Evolutionary conservation across 768 basidiomycete species (phyloP), one percentile per base, ranked within the genome.

Genomic region (Pisolithus tinctorius): DNA sequence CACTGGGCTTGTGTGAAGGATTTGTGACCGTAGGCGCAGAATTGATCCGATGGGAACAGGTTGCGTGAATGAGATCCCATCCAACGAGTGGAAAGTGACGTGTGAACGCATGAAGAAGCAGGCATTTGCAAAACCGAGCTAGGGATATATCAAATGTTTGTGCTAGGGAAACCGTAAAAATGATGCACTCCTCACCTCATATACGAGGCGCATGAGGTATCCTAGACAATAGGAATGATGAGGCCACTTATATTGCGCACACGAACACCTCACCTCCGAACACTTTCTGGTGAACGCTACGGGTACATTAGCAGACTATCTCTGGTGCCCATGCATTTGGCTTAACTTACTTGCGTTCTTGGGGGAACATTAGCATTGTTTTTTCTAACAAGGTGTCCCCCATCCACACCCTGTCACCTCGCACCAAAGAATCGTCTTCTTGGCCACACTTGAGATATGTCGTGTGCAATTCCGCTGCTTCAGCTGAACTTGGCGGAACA

Each of bases 21-120:
- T 77, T 56, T 81, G 77, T 1, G 86, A 86, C 1, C 79, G 80
- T 36, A 93, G 73, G 3, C 84, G 79, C 13, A 93, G 77, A 45
- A 91, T 86, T 0, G 84, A 88, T 6, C 89, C 90, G 42, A 92
- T 91, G 2, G 88, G 86, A 0, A 93, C 89, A 0, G 90, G 88
- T 27, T 81, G 77, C 42, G 78, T 74, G 69, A 93, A 92, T 1
- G 82, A 81, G 62, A 92, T 90, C 30, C 81, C 80, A 59, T 92
- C 88, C 14, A 91, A 76, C 4, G 88, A 85, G 27, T 88, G 73
- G 69, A 92, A 92, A 3, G 78, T 77, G 45, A 90, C 75, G 10
- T 74, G 77, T 3, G 80, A 77, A 5, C 78, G 76, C 4, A 84
- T 84, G 67, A 89, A 87, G 49, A 89, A 67, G 41, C 76, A 78